phyloP scores from a whole-genome alignment of 2,329 filamentous ascomycete species.

The Clonostachys solani region DNA sequence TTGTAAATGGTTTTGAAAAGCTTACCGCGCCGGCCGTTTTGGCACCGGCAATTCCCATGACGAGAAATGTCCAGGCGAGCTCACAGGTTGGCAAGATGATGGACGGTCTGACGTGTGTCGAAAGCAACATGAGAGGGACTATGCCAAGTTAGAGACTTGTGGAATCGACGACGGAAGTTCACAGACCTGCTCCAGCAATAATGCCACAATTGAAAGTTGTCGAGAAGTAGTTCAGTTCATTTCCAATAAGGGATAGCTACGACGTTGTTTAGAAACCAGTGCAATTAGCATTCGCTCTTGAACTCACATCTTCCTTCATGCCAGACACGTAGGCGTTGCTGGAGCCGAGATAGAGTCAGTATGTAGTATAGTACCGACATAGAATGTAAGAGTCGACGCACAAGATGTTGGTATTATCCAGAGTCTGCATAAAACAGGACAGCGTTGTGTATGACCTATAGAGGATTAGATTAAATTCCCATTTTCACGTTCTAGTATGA shows the following conservation, averaged over 20 bases:
- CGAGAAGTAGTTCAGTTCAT: slow-evolving; percentile 21
- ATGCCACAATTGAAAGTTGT: slow-evolving; percentile 56
- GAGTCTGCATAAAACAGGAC: no score
- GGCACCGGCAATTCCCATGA: slow-evolving; percentile 27
- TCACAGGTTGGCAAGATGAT: slow-evolving; percentile 30
- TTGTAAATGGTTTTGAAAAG: no score
- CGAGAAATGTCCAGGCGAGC: slow-evolving; percentile 14
- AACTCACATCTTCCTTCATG: slow-evolving; percentile 22
- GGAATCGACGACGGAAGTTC: slow-evolving; percentile 24
- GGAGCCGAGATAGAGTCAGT: background rate
- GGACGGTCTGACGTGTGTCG: slow-evolving; percentile 26
- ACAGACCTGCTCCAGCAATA: slow-evolving; percentile 30
- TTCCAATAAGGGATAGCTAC: slow-evolving; percentile 19
- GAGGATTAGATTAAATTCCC: no score
- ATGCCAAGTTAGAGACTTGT: no score
- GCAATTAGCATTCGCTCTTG: slow-evolving; percentile 1
- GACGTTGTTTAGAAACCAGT: no score
- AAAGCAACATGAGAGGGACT: slow-evolving; percentile 9
- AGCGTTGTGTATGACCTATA: no score
- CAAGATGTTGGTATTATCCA: no score
- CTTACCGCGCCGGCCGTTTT: slow-evolving; percentile 12
- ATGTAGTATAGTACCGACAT: no score
- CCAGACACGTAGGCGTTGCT: slow-evolving; percentile 29
- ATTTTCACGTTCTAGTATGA: no score
- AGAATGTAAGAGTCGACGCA: no score